Evolutionary conservation across 495 filamentous ascomycete species (phyloP), one percentile per base, ranked within the genome.

Genomic region (Penicillium pulvis): DNA sequence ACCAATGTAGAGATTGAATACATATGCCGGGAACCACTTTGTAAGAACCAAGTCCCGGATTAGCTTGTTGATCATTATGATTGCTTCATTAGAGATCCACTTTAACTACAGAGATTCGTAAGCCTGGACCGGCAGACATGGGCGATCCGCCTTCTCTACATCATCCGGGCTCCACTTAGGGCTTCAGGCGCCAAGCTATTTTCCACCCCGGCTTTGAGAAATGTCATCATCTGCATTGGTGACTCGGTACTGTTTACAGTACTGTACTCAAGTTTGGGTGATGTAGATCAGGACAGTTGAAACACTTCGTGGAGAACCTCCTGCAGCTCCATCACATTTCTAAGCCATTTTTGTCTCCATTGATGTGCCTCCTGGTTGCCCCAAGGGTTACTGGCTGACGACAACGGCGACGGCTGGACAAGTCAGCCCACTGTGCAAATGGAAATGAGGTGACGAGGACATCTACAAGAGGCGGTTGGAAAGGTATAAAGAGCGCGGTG

Each of bases 161-260:
- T 28, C 46, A 49, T 17, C 46, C 11, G 4, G 24, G 2, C 46
- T 49, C 46, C 46, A 49, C 46, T 49, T 31, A 49, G 26, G 44
- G 44, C 12, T 30, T 14, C 12, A 49, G 24, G 16, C 46, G 46
- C 10, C 24, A 31, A n/a, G 16, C 33, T 6, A 6, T 49, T 6
- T 19, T 49, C 46, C 30, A 2, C 12, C 16, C 14, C 26, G n/a
- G n/a, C 26, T 49, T 30, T 49, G 46, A 7, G 14, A 17, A 30
- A 31, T 49, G 11, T 49, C 46, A 49, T 49, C 46, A 49, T 49
- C 11, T 17, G 24, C 8, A 49, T 17, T 48, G 24, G 46, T 48
- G 30, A 26, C 6, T 10, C 45, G 23, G 12, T 48, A 5, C 14
- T 31, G 7, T 10, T 17, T 9, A 28, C 28, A 28, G 28, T 14